Conservation (phyloP, 2,329 filamentous ascomycete species). For the Dactylella cylindrospora region DNA sequence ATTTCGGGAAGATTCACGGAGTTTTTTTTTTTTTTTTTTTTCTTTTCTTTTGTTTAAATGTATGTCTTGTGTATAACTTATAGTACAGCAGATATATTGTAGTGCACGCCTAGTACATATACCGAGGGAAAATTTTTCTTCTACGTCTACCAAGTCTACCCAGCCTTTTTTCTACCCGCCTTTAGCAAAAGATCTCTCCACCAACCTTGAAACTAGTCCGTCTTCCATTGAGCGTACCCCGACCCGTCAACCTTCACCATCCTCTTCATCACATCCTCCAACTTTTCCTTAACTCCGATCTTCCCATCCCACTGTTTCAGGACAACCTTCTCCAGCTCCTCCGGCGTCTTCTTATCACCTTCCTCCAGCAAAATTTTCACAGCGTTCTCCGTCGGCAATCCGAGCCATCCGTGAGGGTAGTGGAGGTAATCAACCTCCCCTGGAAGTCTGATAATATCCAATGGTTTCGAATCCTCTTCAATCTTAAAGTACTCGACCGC, state of each 20-base stretch:
- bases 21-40: too few relatives aligned
- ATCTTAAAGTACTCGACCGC: constrained; percentile 68
- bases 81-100: background rate
- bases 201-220: too few relatives aligned
- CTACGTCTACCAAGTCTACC: constrained; percentile 2
- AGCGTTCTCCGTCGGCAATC: constrained; percentile 68
- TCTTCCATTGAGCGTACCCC: constrained; percentile 52
- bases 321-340: constrained; percentile 12
- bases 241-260: constrained; percentile 64
- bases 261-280: constrained; percentile 59
- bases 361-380: constrained; percentile 15
- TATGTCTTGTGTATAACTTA: background rate
- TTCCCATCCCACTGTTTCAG: constrained; percentile 37
- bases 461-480: constrained; percentile 52
- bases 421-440: constrained; percentile 61
- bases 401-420: constrained; percentile 72
- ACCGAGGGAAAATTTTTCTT: too few relatives aligned
- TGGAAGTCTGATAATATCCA: constrained; percentile 64
- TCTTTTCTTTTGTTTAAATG: constrained; percentile 9
- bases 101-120: too few relatives aligned
- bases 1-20: too few relatives aligned
- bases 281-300: constrained; percentile 52
- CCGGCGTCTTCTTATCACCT: constrained; percentile 17
- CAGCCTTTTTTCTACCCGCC: too few relatives aligned
- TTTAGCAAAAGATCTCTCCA: too few relatives aligned